Evolutionary conservation across 495 filamentous ascomycete species (phyloP), one percentile per base, ranked within the genome.

Genomic region (Talaromyces ruber): DNA sequence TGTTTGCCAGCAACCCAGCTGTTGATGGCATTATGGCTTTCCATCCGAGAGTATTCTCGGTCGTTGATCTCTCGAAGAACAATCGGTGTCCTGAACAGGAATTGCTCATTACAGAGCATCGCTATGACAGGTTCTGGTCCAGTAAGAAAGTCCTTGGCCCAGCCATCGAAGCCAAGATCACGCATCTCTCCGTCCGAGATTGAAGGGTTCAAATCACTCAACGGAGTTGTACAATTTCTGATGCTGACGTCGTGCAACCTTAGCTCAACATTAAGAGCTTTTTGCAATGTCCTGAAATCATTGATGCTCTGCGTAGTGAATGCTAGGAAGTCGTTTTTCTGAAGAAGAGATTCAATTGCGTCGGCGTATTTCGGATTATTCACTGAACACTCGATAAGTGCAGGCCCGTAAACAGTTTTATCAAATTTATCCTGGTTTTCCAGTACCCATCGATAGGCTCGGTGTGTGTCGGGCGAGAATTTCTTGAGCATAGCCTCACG

Each of bases 41-140:
- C 75, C 68, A 95, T 74, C 2, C 64, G 67, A 16, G 85, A 76
- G 67, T 83, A 91, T 62, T 89, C 84, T 29, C 82, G 74, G 6
- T 89, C 81, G 2, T 71, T 81, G 30, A 90, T 82, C 25, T 90
- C 84, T n/a, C 66, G 68, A 47, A 84, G 72, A 14, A 81, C 74
- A 39, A 95, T 78, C 0, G 82, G 88, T 1, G 87, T 88, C n/a
- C 75, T 71, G 65, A 95, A 84, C 2, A 97, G 64, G 24, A 72
- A 76, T 22, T 77, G 78, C 58, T 88, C 86, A 25, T 80, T 79
- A 67, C 90, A 96, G 30, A 99, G 81, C 87, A 95, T 92, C 24
- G 90, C 85, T 29, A 97, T 74, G 2, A 99, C 90, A 4, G 91
- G 85, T 16, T 89, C 89, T 1, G 94, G 94, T 0, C 92, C 94